Evolutionary conservation across 2,329 filamentous ascomycete genomes (phyloP), one percentile per base, ranked within the genome.

Genomic region (Chaetothyriales sp.): DNA sequence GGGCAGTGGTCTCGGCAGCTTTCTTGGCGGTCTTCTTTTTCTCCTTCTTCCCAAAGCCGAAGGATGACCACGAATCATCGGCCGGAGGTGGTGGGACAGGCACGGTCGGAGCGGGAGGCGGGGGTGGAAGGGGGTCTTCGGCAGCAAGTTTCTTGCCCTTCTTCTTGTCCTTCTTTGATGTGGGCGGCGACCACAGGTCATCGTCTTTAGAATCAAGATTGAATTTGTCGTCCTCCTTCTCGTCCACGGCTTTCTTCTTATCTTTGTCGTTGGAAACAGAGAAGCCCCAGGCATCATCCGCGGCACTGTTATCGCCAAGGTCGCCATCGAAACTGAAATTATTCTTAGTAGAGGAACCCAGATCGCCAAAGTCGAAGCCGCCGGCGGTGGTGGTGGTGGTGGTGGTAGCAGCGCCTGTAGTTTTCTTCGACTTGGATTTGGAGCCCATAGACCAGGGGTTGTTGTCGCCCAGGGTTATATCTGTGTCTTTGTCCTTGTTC

Each of bases 21-120:
- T 25, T 25, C 22, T 25, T 25, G 22, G 22, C 43, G 13, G 51
- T 53, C 46, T 55, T 53, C 15, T 46, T 48, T 18, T 57, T 48
- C 4, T 63, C 67, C n/a, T 69, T 64, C 47, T 71, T 70, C 57
- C 74, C 75, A 59, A 81, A 74, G 54, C 71, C 75, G 15, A 80
- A 62, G 55, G 81, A 77, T 9, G 49, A 50, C 57, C 57, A 55
- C 19, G 59, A 50, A 43, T 58, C 58, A 44, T 66, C 64, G 29
- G 62, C 63, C 29, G 63, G 64, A 43, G 58, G 60, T 44, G 64
- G 60, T 25, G 22, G 22, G 25, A 66, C 64, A 4, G 65, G 56
- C 29, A 50, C 54, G 18, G 49, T 48, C n/a, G 54, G 53, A 15
- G 57, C 22, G 46, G 53, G 47, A 18, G 56, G 49, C 19, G 52